Conservation (phyloP, 495 filamentous ascomycete genomes). For the Tricharina praecox region DNA sequence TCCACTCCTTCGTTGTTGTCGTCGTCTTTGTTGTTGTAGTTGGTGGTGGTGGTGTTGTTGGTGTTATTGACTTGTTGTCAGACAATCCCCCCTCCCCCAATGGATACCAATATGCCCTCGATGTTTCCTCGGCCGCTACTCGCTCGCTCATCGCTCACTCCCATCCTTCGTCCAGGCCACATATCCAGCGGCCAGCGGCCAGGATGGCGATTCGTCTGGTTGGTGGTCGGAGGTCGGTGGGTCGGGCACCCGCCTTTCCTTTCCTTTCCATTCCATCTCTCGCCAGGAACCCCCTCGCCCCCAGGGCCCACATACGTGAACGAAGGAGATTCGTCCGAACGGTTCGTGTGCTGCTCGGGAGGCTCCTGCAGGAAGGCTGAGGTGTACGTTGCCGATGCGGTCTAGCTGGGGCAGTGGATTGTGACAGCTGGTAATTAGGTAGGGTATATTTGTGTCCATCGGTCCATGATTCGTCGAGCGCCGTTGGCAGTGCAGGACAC, state of each 20-base stretch:
- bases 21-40: too few relatives aligned
- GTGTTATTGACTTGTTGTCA: too few relatives aligned
- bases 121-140: neutral
- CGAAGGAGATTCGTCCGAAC: constrained; percentile 21
- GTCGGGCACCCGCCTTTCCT: too few relatives aligned
- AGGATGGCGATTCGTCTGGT: neutral
- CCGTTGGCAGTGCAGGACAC: too few relatives aligned
- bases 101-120: too few relatives aligned
- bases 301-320: constrained; percentile 26
- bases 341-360: constrained; percentile 4
- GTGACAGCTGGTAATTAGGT: constrained; percentile 15
- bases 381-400: constrained; percentile 26
- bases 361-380: constrained; percentile 26
- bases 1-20: too few relatives aligned
- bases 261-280: too few relatives aligned
- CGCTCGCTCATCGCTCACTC: neutral
- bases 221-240: too few relatives aligned
- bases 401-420: constrained; percentile 22
- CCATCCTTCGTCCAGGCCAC: too few relatives aligned
- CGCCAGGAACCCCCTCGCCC: constrained; percentile 7
- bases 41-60: too few relatives aligned
- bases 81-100: too few relatives aligned
- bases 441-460: constrained; percentile 3
- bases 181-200: too few relatives aligned
- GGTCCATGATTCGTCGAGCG: constrained; percentile 18